Percentiles rank a stretch among this genome's conserved stretches.
Conservation (phyloP, 371 early-diverging fungal species). For the Mortierella sp. region DNA sequence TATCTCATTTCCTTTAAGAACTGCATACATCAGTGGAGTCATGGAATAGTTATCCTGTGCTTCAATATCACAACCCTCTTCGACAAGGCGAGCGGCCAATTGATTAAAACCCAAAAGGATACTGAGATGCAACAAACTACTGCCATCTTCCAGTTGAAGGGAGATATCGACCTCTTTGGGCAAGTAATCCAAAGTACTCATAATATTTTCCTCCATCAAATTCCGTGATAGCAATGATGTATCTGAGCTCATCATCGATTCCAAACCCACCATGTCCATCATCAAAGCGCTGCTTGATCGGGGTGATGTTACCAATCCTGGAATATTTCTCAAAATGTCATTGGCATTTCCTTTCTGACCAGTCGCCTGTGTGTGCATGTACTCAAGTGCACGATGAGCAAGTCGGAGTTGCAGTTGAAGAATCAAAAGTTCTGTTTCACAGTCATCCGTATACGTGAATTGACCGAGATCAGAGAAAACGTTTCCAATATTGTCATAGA, state of each 20-base stretch:
- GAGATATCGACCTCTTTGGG: conserved; percentile 38
- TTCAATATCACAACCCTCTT: conserved; percentile 47
- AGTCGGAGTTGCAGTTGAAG: conserved; percentile 40
- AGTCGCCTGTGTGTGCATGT: conserved; percentile 41
- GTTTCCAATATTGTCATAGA: conserved; percentile 37
- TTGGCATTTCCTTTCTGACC: conserved; percentile 39
- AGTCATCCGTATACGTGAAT: conserved; percentile 49
- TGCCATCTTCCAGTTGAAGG: conserved; percentile 44
- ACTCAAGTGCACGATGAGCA: conserved; percentile 46
- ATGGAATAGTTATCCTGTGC: conserved; percentile 26
- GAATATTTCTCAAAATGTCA: conserved; percentile 43
- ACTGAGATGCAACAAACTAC: conserved; percentile 39
- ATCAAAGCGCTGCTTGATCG: conserved; percentile 15
- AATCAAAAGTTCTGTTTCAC: conserved; percentile 45
- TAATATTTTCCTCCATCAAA: conserved; percentile 32
- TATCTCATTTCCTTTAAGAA: conserved; percentile 31
- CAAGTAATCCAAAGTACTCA: conserved; percentile 26
- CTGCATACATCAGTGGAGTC: conserved; percentile 49
- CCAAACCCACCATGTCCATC: conserved; percentile 13
- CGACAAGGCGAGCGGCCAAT: conserved; percentile 21
- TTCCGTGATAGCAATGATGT: conserved; percentile 15
- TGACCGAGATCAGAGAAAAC: conserved; percentile 31
- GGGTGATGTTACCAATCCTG: conserved; percentile 26
- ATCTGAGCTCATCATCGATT: not conserved
- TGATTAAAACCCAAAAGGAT: conserved; percentile 26